Percentiles rank a stretch among this genome's conserved stretches.
Conservation (phyloP, 2,329 filamentous ascomycete genomes). For the Grosmannia clavigera region DNA sequence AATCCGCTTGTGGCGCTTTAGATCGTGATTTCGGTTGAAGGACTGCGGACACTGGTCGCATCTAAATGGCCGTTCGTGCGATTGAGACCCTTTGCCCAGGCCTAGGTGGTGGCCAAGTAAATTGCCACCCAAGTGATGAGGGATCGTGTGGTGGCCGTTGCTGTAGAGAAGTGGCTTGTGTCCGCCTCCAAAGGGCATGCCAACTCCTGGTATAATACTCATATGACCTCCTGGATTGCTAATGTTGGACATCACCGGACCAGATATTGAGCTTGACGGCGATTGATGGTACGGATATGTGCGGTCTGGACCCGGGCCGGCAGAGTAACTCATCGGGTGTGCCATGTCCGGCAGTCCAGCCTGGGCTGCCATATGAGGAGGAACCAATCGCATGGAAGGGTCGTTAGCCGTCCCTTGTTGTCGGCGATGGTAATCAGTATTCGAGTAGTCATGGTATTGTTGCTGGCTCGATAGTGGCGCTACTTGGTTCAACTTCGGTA, state of each 20-base stretch:
- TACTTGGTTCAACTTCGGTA: background rate
- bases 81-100: slow-evolving; percentile 28
- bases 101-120: slow-evolving; percentile 18
- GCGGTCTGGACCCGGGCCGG: background rate
- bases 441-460: background rate
- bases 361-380: slow-evolving; percentile 8
- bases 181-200: slow-evolving; percentile 4
- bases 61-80: slow-evolving; percentile 79
- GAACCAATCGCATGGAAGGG: slow-evolving; percentile 4
- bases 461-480: background rate
- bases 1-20: slow-evolving; percentile 92
- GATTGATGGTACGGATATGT: slow-evolving; percentile 2
- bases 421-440: background rate
- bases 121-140: slow-evolving; percentile 19
- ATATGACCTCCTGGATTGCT: slow-evolving; percentile 6
- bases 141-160: slow-evolving; percentile 4
- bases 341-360: slow-evolving; percentile 2
- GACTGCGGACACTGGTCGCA: slow-evolving; percentile 87
- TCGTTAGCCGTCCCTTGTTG: background rate
- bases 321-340: slow-evolving; percentile 1
- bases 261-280: background rate
- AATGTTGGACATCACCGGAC: slow-evolving; percentile 8
- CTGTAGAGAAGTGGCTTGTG: slow-evolving; percentile 8
- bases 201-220: slow-evolving; percentile 3
- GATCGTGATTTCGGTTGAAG: slow-evolving; percentile 91